Evolutionary conservation across 225 moss, liverwort and hornwort genomes (phyloP).

Genomic region (Polytrichum commune): DNA sequence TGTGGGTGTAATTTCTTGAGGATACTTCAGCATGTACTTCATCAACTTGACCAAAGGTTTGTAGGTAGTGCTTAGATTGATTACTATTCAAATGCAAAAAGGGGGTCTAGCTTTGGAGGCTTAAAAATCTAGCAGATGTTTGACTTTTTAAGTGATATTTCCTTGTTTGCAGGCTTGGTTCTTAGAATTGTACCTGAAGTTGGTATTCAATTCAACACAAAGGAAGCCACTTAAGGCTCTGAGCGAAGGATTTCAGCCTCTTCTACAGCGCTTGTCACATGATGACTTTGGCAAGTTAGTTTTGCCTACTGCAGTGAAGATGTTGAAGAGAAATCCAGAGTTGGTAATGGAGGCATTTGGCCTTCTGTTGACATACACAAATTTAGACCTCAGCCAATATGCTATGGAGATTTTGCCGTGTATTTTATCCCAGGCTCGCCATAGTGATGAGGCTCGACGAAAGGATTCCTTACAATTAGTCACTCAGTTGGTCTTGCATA

Average conservation of each 20-base stretch:
- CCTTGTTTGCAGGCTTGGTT: slow-evolving; percentile 57
- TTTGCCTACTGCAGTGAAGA: slow-evolving; percentile 79
- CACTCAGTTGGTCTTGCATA: slow-evolving; percentile 73
- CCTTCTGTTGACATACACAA: slow-evolving; percentile 64
- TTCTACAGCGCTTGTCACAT: slow-evolving; percentile 73
- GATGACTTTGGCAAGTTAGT: slow-evolving; percentile 75
- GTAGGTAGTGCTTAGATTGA: no score
- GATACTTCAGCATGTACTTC: no score
- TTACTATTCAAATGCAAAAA: no score
- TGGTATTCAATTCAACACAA: slow-evolving; percentile 70
- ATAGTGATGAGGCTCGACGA: slow-evolving; percentile 87
- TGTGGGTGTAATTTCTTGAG: no score
- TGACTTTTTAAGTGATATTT: slow-evolving; percentile 5
- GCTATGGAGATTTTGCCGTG: slow-evolving; percentile 65
- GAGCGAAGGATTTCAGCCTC: slow-evolving; percentile 78
- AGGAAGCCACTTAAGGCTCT: slow-evolving; percentile 65
- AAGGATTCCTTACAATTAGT: slow-evolving; percentile 70
- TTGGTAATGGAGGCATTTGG: slow-evolving; percentile 91
- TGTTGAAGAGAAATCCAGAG: slow-evolving; percentile 96
- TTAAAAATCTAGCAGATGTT: not conserved
- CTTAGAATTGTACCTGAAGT: slow-evolving; percentile 70
- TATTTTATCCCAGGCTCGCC: slow-evolving; percentile 83
- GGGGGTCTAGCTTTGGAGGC: no score
- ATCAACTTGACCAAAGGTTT: no score
- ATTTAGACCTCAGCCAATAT: slow-evolving; percentile 91